Conservation (phyloP, 1,139 yeast genomes). For the Taphrina pruni region DNA sequence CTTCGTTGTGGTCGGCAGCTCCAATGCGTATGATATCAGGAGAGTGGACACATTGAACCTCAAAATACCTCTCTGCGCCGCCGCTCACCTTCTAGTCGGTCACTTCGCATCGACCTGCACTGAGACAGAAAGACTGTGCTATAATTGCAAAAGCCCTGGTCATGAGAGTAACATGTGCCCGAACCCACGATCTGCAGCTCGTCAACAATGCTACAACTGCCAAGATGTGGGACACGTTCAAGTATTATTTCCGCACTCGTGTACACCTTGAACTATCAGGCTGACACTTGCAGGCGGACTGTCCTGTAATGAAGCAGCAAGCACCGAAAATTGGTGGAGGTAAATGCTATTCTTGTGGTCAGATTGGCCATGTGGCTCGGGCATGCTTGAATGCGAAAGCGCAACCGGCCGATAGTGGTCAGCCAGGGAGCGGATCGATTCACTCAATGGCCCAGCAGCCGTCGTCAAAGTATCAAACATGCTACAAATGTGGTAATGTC, state of each 20-base stretch:
- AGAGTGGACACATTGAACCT: background rate
- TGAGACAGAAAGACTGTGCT: conserved; percentile 82
- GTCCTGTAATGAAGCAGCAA: conserved; percentile 56
- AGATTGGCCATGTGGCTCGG: conserved; percentile 74
- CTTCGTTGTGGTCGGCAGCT: background rate
- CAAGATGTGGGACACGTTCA: conserved; percentile 74
- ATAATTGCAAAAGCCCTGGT: conserved; percentile 78
- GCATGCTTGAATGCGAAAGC: conserved; percentile 58
- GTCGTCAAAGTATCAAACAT: conserved; percentile 14
- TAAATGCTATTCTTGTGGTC: conserved; percentile 62
- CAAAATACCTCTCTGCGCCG: background rate
- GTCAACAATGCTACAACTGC: conserved; percentile 83
- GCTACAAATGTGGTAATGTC: conserved; percentile 25
- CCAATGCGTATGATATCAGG: background rate
- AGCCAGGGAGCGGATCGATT: background rate
- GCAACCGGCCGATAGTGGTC: background rate
- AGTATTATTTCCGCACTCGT: background rate
- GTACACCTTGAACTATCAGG: background rate
- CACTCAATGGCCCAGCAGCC: background rate
- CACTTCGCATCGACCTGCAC: conserved; percentile 88
- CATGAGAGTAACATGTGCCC: conserved; percentile 87
- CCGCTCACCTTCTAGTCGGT: conserved; percentile 57
- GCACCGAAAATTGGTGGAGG: conserved; percentile 46
- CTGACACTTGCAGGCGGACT: conserved; percentile 55
- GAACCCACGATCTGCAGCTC: conserved; percentile 76